Evolutionary conservation across 495 filamentous ascomycete species (phyloP).

Genomic region (Talaromyces ruber): DNA sequence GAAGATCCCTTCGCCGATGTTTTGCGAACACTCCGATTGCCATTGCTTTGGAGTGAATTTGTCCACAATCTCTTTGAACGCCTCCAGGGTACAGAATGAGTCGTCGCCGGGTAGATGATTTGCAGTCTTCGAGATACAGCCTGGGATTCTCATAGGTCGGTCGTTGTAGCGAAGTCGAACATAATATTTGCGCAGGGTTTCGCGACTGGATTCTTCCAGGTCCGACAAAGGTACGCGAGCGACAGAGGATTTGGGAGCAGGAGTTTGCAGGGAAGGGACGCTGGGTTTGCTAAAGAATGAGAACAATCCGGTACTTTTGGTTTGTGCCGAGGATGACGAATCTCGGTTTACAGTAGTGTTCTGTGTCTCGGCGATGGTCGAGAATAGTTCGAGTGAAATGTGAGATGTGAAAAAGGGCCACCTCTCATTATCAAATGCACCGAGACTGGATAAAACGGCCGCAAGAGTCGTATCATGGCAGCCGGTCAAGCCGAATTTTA

Average conservation of each 20-base stretch:
- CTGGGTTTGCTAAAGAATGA: conserved; percentile 18
- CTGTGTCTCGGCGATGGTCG: conserved; percentile 20
- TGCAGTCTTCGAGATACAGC: conserved; percentile 59
- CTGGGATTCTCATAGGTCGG: conserved; percentile 66
- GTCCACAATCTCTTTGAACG: conserved; percentile 89
- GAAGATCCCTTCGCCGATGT: conserved; percentile 43
- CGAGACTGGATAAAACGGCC: conserved; percentile 66
- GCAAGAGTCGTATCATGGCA: conserved; percentile 95
- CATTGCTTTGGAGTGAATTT: conserved; percentile 78
- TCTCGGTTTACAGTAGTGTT: conserved; percentile 10
- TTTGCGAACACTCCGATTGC: conserved; percentile 63
- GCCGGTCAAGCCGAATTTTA: conserved; percentile 68
- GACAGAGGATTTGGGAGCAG: conserved; percentile 12
- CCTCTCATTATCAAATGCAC: conserved; percentile 58
- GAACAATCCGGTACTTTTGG: conserved; percentile 20
- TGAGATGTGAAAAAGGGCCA: conserved; percentile 94
- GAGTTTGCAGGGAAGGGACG: background rate
- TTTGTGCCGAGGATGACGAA: conserved; percentile 16
- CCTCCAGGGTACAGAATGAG: conserved; percentile 82
- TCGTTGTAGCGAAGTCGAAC: conserved; percentile 97
- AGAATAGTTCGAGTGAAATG: conserved; percentile 86
- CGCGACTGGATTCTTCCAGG: conserved; percentile 23
- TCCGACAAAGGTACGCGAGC: conserved; percentile 24
- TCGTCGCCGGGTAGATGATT: conserved; percentile 87
- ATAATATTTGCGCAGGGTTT: conserved; percentile 58